These are phyloP conservation scores for Chaetoscypha palmicola DNA, from an alignment of 2,329 filamentous ascomycete species.

Conservation along the genomic window DNA sequence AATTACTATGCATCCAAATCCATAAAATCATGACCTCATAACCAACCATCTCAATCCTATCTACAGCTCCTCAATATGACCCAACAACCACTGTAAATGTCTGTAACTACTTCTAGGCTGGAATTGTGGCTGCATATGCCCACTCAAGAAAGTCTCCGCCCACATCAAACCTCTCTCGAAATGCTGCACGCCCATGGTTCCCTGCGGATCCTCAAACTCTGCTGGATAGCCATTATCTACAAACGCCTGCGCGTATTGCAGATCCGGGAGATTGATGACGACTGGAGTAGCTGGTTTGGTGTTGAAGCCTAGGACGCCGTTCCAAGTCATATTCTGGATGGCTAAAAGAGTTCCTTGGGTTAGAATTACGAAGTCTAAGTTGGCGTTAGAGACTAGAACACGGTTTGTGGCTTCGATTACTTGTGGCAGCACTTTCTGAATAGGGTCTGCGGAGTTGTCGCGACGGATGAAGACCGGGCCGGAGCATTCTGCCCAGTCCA, in stretches of 20 bases:
- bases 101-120: slow-evolving; percentile 30
- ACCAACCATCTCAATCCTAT: background rate
- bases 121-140: slow-evolving; percentile 34
- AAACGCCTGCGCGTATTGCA: slow-evolving; percentile 18
- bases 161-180: slow-evolving; percentile 34
- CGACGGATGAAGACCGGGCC: slow-evolving; percentile 35
- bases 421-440: slow-evolving; percentile 36
- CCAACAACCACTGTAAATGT: slow-evolving; percentile 33
- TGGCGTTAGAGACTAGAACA: slow-evolving; percentile 41
- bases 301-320: slow-evolving; percentile 41
- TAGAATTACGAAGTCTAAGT: slow-evolving; percentile 41
- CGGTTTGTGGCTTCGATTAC: slow-evolving; percentile 47
- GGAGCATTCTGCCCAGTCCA: slow-evolving; percentile 38
- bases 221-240: slow-evolving; percentile 16
- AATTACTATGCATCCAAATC: no score
- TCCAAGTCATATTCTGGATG: slow-evolving; percentile 48
- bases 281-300: slow-evolving; percentile 31
- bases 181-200: slow-evolving; percentile 31
- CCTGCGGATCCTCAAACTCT: slow-evolving; percentile 48
- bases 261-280: slow-evolving; percentile 19
- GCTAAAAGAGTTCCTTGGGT: slow-evolving; percentile 46
- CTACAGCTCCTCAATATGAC: slow-evolving; percentile 27
- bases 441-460: slow-evolving; percentile 35
- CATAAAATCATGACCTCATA: no score
- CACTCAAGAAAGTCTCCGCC: slow-evolving; percentile 31